Percentiles rank a stretch among this genome's conserved stretches.
These are phyloP conservation scores for Ogataea populi-albae DNA, from an alignment of 805 yeast species.

Conservation along the genomic window DNA sequence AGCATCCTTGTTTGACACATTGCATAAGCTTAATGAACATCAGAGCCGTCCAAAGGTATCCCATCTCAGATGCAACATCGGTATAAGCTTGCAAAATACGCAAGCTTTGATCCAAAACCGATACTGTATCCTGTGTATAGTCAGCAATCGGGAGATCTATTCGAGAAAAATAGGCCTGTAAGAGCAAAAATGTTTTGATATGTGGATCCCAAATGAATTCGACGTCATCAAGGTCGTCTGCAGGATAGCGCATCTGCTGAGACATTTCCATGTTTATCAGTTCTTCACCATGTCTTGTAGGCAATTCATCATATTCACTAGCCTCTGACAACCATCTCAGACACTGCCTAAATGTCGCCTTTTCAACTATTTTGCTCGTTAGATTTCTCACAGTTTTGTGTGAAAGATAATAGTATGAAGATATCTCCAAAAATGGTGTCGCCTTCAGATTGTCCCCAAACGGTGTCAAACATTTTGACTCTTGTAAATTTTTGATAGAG, in stretches of 20 bases:
- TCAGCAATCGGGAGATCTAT: constrained; percentile 90
- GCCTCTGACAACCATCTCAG: constrained; percentile 58
- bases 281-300: constrained; percentile 91
- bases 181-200: constrained; percentile 67
- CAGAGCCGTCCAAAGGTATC: constrained; percentile 61
- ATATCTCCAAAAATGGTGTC: constrained; percentile 79
- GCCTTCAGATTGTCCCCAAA: constrained; percentile 46
- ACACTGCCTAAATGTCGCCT: constrained; percentile 57
- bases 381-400: constrained; percentile 81
- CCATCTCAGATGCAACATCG: constrained; percentile 85
- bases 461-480: constrained; percentile 70
- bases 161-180: constrained; percentile 71
- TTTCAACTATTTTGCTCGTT: constrained; percentile 46
- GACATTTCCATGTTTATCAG: constrained; percentile 82
- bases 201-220: constrained; percentile 85
- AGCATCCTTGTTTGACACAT: constrained; percentile 81
- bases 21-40: constrained; percentile 70
- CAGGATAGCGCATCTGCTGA: constrained; percentile 62
- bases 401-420: constrained; percentile 90
- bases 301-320: constrained; percentile 80
- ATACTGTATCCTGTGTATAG: constrained; percentile 87
- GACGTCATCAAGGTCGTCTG: constrained; percentile 51
- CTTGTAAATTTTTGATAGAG: constrained; percentile 62
- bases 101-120: constrained; percentile 89
- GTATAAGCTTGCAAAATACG: constrained; percentile 92